Evolutionary conservation across 1,139 yeast genomes (phyloP), one percentile per base, ranked within the genome.

Genomic region (Kluyveromyces marxianus): DNA sequence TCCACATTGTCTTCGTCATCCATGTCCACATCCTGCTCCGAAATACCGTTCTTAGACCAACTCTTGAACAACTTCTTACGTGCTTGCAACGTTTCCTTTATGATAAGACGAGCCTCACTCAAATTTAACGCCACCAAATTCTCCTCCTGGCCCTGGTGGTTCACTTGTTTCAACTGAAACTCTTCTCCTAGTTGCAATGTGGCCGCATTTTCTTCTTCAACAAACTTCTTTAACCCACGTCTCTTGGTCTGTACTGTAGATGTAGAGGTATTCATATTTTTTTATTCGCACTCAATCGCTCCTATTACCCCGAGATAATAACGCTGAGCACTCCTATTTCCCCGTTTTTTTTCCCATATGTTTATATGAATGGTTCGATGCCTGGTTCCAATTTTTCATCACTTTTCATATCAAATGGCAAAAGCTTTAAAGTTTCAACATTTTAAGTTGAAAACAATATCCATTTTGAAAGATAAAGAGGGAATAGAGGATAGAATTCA

Each of bases 161-260:
- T 83, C 44, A 83, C 70, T 65, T 89, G 97, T 41, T 77, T 76
- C 48, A 83, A 68, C 58, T 83, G 94, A 62, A 92, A 92, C 69
- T 92, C 97, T 28, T 95, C 92, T 4, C 98, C 98, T 46, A 92
- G 74, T 60, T 85, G 85, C 56, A 92, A 73, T 45, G 78, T 76
- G 0, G 96, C 81, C 0, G 97, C 92, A 60, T 92, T 94, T 62
- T 92, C 97, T 59, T 90, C 97, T 53, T 76, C 81, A 44, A 84
- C 90, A 47, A 76, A 74, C 48, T 79, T 81, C 48, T 79, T 77
- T 53, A 79, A 76, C 54, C 86, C 81, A 62, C 89, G 75, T 65
- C 89, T 77, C 64, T 89, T 78, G 44, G 85, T 88, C 35, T 90
- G 92, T 45, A 88, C 77, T 7, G 96, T 86, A 50, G 95, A 85